A percentile compares a stretch with the other conserved stretches of the same genome.
Evolutionary conservation across 2,329 filamentous ascomycete species (phyloP).

Genomic region (Amylocarpus encephaloides): DNA sequence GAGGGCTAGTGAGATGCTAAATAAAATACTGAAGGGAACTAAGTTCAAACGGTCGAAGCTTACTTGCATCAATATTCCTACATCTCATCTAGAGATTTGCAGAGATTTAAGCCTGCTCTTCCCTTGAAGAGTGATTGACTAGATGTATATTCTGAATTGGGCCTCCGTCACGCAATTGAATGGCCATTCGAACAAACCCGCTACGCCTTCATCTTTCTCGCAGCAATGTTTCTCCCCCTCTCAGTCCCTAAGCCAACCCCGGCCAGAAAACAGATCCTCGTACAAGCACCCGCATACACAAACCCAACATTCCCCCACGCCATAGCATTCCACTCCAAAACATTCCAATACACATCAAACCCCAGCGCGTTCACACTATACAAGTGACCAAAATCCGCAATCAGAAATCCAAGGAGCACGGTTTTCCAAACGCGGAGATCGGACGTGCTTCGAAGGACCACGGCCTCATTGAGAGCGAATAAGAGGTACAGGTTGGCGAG

Average conservation of each 20-base stretch:
- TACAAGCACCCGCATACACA: constrained; percentile 58
- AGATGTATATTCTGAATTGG: too few relatives aligned
- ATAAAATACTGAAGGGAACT: too few relatives aligned
- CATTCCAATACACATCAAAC: constrained; percentile 49
- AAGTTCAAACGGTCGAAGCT: too few relatives aligned
- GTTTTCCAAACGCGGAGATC: constrained; percentile 65
- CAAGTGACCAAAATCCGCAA: constrained; percentile 73
- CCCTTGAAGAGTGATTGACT: too few relatives aligned
- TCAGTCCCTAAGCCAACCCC: constrained; percentile 44
- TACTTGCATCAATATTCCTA: too few relatives aligned
- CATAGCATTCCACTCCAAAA: constrained; percentile 58
- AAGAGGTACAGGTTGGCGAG: constrained; percentile 73
- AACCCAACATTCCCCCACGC: constrained; percentile 64
- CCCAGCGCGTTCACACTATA: constrained; percentile 59
- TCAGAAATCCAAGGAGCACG: constrained; percentile 58
- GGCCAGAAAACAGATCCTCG: constrained; percentile 53
- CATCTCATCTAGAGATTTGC: too few relatives aligned
- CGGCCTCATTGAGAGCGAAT: constrained; percentile 70
- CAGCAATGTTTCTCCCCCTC: neutral
- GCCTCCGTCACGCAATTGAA: too few relatives aligned
- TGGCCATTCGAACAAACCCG: too few relatives aligned
- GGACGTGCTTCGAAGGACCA: constrained; percentile 63
- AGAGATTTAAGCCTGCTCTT: too few relatives aligned
- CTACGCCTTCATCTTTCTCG: neutral
- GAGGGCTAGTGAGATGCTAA: too few relatives aligned